These are phyloP conservation scores for Pontederia crassipes DNA, from an alignment of 176 grass and related monocot species.

Conservation along the genomic window DNA sequence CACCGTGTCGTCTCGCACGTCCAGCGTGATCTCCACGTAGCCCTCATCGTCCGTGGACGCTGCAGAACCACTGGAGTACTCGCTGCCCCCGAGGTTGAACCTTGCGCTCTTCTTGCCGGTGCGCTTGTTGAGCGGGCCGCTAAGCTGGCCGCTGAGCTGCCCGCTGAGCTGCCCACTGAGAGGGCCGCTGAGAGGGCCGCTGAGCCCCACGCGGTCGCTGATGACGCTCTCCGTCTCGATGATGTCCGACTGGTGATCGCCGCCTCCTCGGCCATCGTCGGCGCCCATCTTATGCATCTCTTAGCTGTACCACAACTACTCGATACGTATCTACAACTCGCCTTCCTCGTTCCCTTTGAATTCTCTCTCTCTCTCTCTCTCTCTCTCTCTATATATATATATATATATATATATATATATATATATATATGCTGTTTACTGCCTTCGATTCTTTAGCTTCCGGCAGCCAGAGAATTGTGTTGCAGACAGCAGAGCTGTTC, in stretches of 20 bases:
- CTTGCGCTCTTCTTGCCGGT: constrained; percentile 56
- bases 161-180: constrained; percentile 34
- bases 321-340: background rate
- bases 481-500: constrained; percentile 5
- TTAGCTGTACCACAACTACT: background rate
- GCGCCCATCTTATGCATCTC: constrained; percentile 23
- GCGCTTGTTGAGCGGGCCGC: constrained; percentile 25
- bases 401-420: too few species aligned
- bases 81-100: constrained; percentile 30
- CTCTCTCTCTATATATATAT: too few species aligned
- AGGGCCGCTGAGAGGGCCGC: constrained; percentile 59
- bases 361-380: too few species aligned
- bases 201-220: constrained; percentile 10
- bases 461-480: background rate
- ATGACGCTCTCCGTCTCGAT: constrained; percentile 25
- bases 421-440: background rate
- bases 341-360: background rate
- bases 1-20: constrained; percentile 90
- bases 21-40: constrained; percentile 97
- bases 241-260: constrained; percentile 14
- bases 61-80: too few species aligned
- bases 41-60: constrained; percentile 20
- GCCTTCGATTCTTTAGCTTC: background rate
- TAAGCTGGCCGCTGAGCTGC: constrained; percentile 52
- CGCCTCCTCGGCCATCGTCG: constrained; percentile 6